Evolutionary conservation across 2,329 filamentous ascomycete genomes (phyloP), one percentile per base, ranked within the genome.

Genomic region (Rhinocladiella similis): DNA sequence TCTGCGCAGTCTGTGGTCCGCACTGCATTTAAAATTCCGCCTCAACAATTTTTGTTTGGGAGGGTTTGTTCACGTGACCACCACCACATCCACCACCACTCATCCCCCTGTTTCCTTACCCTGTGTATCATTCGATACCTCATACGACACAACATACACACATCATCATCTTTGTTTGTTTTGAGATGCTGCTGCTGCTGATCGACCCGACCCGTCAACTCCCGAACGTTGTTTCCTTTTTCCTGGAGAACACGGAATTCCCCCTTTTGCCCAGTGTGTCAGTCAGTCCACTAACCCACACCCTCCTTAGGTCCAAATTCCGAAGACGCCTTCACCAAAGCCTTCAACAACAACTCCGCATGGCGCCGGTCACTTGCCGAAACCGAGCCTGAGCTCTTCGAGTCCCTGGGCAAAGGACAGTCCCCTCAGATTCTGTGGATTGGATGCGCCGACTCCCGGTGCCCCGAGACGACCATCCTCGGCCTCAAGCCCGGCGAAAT

Each of bases 371-470:
- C 63, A 18, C 61, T 66, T 20, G 62, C 62, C 53, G 62, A 64
- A 47, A 49, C 55, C 4, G 47, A 91, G 62, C 88, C 89, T 1
- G 77, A 83, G 14, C 86, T 90, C 75, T 91, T 99, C 75, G 76
- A 82, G 46, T 83, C 80, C 57, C 79, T 90, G 49, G 83, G 86
- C 25, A 77, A 78, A 59, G 87, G 87, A 61, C 89, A 93, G 72
- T 73, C 80, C 1, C 79, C 80, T 3, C 73, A 80, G 64, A 81
- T 83, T 52, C 74, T 95, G 56, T 95, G 90, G 90, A 83, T 95
- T 63, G 91, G 91, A 57, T 96, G 91, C 76, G 89, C 89, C 66
- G 91, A 95, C 77, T 90, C 87, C 38, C 88, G 91, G 62, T 87
- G 90, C 64, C 90, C 91, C 1, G 91, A 94, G 73, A 93, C 89